Conservation (phyloP, 129 eudicot genomes). For the Chrysanthemum seticuspe region DNA sequence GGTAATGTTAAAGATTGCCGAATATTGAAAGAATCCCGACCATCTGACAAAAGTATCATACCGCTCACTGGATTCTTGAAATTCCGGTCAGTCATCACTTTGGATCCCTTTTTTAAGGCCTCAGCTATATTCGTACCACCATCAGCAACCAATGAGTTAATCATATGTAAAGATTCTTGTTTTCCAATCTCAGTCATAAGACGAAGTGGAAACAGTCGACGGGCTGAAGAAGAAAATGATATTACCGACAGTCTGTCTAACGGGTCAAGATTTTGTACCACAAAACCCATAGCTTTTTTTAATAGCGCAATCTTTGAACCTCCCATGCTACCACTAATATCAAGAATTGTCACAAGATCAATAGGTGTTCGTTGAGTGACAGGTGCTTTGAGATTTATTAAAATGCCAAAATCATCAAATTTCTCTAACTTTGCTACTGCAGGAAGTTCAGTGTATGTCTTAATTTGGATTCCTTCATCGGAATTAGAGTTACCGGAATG, state of each 20-base stretch:
- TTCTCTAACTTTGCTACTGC: background rate
- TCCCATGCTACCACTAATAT: background rate
- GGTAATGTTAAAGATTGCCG: constrained; percentile 46
- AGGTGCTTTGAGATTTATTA: background rate
- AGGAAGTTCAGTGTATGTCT: background rate
- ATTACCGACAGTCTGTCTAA: background rate
- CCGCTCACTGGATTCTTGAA: background rate
- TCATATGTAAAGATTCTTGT: background rate
- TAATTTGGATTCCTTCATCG: background rate
- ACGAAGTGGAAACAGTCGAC: background rate
- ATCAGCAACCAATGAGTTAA: background rate
- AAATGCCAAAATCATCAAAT: background rate
- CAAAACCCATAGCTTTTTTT: constrained; percentile 1
- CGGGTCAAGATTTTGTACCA: background rate
- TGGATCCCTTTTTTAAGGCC: background rate
- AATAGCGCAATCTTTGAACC: background rate
- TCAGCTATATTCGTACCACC: background rate
- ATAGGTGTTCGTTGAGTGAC: background rate
- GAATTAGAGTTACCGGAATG: background rate
- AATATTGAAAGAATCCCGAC: background rate
- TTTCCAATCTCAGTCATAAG: background rate
- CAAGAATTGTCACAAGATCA: background rate
- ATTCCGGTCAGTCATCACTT: background rate
- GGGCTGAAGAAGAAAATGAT: background rate
- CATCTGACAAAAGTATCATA: background rate